Conservation (phyloP, 2,329 filamentous ascomycete genomes). For the Claviceps pusilla region DNA sequence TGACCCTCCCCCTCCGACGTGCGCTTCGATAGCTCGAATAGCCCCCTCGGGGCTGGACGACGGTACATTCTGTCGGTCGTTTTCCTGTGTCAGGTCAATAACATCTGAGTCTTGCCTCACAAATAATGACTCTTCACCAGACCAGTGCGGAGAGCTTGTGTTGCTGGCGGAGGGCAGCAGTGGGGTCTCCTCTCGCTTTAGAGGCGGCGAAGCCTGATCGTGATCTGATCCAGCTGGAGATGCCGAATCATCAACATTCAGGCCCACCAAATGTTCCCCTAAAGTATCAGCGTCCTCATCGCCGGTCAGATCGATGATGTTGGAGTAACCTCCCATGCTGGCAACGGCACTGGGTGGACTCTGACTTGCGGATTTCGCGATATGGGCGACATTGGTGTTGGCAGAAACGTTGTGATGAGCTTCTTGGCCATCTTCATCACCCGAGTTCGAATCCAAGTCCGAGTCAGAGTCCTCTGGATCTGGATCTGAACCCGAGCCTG, state of each 20-base stretch:
- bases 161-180: neutral
- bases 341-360: no score
- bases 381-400: no score
- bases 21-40: neutral
- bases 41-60: neutral
- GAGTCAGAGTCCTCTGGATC: neutral
- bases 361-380: neutral
- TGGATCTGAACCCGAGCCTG: neutral
- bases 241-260: neutral
- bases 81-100: neutral
- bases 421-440: neutral
- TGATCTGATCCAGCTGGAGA: neutral
- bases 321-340: no score
- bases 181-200: neutral
- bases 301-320: neutral
- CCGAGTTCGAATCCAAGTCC: neutral
- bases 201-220: neutral
- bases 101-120: neutral
- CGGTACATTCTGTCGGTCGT: no score
- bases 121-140: constrained; percentile 1
- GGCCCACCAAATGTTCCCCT: neutral
- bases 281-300: neutral
- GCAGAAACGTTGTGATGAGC: neutral
- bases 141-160: neutral
- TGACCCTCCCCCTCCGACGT: neutral